Percentiles rank a stretch among this genome's conserved stretches.
Evolutionary conservation across 345 rosid genomes (phyloP).

Genomic region (Murraya koenigii): DNA sequence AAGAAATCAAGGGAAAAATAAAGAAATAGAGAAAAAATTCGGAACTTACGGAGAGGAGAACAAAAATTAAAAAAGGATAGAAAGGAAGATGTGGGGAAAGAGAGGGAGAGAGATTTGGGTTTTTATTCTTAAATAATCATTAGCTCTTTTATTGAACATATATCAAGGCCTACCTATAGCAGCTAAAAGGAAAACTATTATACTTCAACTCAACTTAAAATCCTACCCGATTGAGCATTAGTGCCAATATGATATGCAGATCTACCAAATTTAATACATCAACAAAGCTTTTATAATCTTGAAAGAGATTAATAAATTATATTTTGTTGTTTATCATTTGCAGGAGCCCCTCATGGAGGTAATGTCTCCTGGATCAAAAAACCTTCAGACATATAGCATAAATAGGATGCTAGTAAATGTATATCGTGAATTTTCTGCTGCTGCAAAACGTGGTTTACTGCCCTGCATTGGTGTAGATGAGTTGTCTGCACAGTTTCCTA

Average conservation of each 20-base stretch:
- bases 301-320: neutral
- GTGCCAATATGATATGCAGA: neutral
- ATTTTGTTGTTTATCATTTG: constrained; percentile 19
- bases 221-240: neutral
- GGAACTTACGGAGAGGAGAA: neutral
- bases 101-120: neutral
- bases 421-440: constrained; percentile 72
- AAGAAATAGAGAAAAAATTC: neutral
- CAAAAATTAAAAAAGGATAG: neutral
- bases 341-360: constrained; percentile 98
- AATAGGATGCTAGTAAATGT: constrained; percentile 75
- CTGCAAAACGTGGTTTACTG: constrained; percentile 48
- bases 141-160: neutral
- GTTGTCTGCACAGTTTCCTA: constrained; percentile 59
- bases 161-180: neutral
- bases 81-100: neutral
- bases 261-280: neutral
- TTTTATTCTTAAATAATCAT: neutral
- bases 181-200: neutral
- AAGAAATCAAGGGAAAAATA: neutral
- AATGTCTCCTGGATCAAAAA: constrained; percentile 81
- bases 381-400: constrained; percentile 66
- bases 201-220: neutral
- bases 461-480: constrained; percentile 75
- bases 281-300: neutral